These are phyloP conservation scores for Dendrostoma leiphaemia DNA, from an alignment of 2,329 filamentous ascomycete species.

Conservation along the genomic window DNA sequence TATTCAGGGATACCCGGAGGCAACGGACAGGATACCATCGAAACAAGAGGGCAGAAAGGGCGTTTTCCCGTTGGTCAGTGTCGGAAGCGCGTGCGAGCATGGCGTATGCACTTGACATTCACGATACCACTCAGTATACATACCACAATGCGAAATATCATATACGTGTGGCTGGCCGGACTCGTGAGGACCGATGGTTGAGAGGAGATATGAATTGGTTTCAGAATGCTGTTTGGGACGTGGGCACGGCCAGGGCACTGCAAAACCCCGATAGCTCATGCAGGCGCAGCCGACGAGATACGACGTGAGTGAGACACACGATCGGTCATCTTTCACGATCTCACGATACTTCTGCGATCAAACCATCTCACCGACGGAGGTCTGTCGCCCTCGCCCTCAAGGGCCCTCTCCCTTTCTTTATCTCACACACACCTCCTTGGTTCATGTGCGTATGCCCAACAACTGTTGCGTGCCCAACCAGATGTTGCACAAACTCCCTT, in stretches of 20 bases:
- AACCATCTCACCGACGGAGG: neutral
- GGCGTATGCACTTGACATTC: neutral
- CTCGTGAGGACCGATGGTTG: no score
- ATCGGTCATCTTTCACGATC: neutral
- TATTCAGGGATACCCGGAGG: neutral
- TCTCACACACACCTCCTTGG: neutral
- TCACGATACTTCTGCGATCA: neutral
- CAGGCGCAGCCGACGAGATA: no score
- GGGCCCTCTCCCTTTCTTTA: neutral
- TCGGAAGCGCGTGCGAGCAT: neutral
- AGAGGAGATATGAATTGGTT: no score
- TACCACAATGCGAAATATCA: neutral
- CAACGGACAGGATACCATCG: neutral
- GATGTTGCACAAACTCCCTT: no score
- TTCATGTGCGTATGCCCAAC: neutral
- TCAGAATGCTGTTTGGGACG: no score
- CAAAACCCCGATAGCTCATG: no score
- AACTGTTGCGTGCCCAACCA: no score
- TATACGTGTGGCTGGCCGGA: neutral
- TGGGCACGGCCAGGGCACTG: no score
- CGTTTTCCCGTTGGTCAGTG: no score
- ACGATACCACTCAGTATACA: neutral
- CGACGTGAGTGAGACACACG: no score
- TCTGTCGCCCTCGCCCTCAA: conserved; percentile 13
- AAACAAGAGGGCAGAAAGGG: no score